A percentile compares a stretch with the other conserved stretches of the same genome.
These are phyloP conservation scores for Cinchona pubescens DNA, from an alignment of 257 asterid genomes.

Conservation along the genomic window DNA sequence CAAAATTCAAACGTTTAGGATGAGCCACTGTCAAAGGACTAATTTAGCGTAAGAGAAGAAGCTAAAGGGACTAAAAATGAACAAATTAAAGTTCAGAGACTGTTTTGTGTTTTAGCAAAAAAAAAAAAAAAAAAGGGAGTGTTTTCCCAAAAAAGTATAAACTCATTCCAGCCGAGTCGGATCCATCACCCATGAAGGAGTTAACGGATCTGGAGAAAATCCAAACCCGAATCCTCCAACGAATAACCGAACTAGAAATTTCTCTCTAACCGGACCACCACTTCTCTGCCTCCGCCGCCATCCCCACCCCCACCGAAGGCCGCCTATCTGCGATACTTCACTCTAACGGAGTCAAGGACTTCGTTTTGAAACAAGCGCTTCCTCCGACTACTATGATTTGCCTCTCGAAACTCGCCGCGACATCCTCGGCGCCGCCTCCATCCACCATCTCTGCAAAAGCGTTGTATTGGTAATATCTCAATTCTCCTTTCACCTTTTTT, in stretches of 20 bases:
- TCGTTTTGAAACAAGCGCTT: conserved; percentile 76
- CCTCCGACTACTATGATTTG: conserved; percentile 73
- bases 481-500: neutral
- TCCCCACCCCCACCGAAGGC: conserved; percentile 53
- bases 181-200: conserved; percentile 48
- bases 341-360: conserved; percentile 53
- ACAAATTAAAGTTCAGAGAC: too few relatives aligned
- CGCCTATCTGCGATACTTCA: conserved; percentile 72
- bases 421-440: conserved; percentile 70
- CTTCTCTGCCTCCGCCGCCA: conserved; percentile 11
- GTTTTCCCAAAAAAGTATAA: too few relatives aligned
- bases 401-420: conserved; percentile 79
- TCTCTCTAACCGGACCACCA: conserved; percentile 31
- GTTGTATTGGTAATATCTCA: conserved; percentile 77
- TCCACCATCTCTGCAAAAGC: conserved; percentile 97
- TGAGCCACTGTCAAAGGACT: too few relatives aligned
- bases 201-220: conserved; percentile 53
- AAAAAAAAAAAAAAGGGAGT: too few relatives aligned
- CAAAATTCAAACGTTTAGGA: too few relatives aligned
- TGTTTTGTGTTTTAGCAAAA: too few relatives aligned
- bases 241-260: conserved; percentile 58
- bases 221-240: conserved; percentile 64
- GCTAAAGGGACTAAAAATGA: too few relatives aligned
- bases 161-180: neutral
- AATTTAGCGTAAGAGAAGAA: too few relatives aligned